Evolutionary conservation across 2,329 filamentous ascomycete genomes (phyloP), one percentile per base, ranked within the genome.

Genomic region (Trichophyton mentagrophytes): DNA sequence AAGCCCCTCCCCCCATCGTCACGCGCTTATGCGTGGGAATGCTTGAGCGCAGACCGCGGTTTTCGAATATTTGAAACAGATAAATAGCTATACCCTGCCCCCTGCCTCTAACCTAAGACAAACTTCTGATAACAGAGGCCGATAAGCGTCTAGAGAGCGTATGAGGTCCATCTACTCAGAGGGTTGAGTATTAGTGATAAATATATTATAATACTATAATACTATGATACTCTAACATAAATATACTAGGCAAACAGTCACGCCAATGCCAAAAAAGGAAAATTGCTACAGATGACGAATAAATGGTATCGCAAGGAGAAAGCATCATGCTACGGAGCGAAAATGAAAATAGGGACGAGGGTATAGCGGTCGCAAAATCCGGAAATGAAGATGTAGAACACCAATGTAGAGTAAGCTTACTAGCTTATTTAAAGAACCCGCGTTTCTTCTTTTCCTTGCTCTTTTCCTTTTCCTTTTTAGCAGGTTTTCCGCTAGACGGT

Each of bases 361-460:
- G 38, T 38, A 40, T 20, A 42, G 17, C 20, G 33, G 20, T 11
- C n/a, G 20, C 15, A 22, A 15, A 57, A 20, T 30, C 17, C 3
- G 13, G 55, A 57, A 40, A 22, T 38, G 33, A 38, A 20, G 6
- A 38, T 11, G 30, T 7, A 22, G 33, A 27, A 38, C 40, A 38
- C 17, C 13, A 5, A 20, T 9, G 40, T 17, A 5, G 25, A 27
- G 27, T 27, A 42, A 15, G 17, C 22, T 20, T 46, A 20, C 25
- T 17, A n/a, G 17, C 40, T 58, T 62, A 64, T 55, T 61, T 62
- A 47, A 64, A 64, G 82, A 64, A 67, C 73, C 77, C 3, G 62
- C 65, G 42, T 65, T 78, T 81, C 77, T 85, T 85, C 74, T 85
- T 85, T 66, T 81, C 77, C 65, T 76, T 75, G 59, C 75, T 72